Conservation (phyloP, 768 basidiomycete genomes). For the Boletus vermiculosoides region DNA sequence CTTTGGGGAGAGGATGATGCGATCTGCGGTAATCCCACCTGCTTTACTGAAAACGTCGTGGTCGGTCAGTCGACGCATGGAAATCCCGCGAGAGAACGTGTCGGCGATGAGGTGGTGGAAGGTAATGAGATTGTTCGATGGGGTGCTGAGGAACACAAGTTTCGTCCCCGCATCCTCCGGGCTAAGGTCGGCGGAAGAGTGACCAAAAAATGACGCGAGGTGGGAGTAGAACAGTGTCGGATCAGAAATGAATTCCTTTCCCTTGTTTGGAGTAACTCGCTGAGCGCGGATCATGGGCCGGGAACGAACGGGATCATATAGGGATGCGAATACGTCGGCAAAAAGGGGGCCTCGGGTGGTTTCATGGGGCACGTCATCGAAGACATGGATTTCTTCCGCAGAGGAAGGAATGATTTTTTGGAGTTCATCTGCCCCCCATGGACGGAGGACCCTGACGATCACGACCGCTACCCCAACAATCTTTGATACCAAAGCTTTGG, state of each 20-base stretch:
- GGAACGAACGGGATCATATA: constrained; percentile 43
- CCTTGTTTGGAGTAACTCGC: constrained; percentile 56
- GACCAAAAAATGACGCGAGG: constrained; percentile 25
- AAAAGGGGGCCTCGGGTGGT: constrained; percentile 65
- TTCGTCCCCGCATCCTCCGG: constrained; percentile 34
- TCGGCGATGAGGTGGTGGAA: constrained; percentile 54
- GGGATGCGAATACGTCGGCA: constrained; percentile 64
- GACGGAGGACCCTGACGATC: constrained; percentile 74
- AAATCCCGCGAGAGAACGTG: constrained; percentile 53
- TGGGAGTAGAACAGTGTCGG: constrained; percentile 46
- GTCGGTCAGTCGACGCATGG: constrained; percentile 61
- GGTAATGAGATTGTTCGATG: constrained; percentile 42
- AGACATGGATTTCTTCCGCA: constrained; percentile 60
- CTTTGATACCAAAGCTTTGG: constrained; percentile 49
- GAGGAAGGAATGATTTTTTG: constrained; percentile 56
- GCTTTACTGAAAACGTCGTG: constrained; percentile 74
- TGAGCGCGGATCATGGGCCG: constrained; percentile 49
- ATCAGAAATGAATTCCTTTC: constrained; percentile 48
- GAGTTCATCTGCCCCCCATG: constrained; percentile 75
- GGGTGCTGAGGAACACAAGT: constrained; percentile 54
- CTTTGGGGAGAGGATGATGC: constrained; percentile 62
- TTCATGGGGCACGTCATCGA: constrained; percentile 73
- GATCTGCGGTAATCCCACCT: constrained; percentile 67
- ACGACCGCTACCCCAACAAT: constrained; percentile 60
- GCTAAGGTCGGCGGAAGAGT: constrained; percentile 30